These are phyloP conservation scores for Lomentospora prolificans DNA, from an alignment of 2,329 filamentous ascomycete species.

Conservation along the genomic window DNA sequence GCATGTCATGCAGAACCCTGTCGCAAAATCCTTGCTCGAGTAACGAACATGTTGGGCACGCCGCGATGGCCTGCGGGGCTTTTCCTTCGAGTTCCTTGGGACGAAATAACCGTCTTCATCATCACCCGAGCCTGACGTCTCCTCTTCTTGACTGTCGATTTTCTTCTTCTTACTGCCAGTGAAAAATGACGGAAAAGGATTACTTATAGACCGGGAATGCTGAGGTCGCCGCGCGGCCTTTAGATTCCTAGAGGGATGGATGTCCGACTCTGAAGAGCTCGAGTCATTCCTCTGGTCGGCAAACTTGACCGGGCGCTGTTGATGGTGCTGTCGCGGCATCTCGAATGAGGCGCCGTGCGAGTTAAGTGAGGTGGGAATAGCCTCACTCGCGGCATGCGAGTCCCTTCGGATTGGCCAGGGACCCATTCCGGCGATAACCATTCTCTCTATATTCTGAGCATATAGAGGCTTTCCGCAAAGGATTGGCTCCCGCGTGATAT, in stretches of 20 bases:
- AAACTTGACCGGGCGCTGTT: slow-evolving; percentile 12
- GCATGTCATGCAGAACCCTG: slow-evolving; percentile 78
- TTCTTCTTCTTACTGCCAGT: slow-evolving; percentile 45
- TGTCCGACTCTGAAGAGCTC: slow-evolving; percentile 35
- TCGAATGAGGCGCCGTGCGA: slow-evolving; percentile 3
- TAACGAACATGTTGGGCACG: slow-evolving; percentile 21
- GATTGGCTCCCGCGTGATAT: neutral
- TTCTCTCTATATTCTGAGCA: neutral
- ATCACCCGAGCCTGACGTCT: neutral
- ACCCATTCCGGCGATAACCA: neutral
- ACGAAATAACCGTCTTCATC: slow-evolving; percentile 14
- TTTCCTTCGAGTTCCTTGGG: neutral
- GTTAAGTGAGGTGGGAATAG: neutral
- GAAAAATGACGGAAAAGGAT: slow-evolving; percentile 68
- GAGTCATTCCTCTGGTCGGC: slow-evolving; percentile 19
- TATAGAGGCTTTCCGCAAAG: neutral
- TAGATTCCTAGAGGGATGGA: slow-evolving; percentile 17
- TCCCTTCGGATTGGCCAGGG: slow-evolving; percentile 4
- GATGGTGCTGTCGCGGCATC: slow-evolving; percentile 14
- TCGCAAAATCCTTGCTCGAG: slow-evolving; percentile 48
- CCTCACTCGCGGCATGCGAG: neutral
- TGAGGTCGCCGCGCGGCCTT: neutral
- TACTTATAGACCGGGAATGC: slow-evolving; percentile 64
- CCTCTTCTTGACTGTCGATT: neutral
- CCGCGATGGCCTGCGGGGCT: neutral